These are phyloP conservation scores for Pythium biforme DNA, from an alignment of 352 stramenopile genomes.

Conservation along the genomic window DNA sequence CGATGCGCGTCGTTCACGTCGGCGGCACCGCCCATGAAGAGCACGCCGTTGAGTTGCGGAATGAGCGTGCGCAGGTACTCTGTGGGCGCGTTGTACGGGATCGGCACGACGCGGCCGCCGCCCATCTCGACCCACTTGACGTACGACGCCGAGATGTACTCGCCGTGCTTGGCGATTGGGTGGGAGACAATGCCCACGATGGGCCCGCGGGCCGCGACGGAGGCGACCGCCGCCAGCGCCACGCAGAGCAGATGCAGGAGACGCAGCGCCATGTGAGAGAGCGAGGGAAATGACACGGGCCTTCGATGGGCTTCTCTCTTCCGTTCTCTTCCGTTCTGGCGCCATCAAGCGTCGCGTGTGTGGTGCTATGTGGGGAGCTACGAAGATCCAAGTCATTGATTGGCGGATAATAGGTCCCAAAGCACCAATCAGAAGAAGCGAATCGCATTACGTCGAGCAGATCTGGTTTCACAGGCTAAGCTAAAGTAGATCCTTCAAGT, in stretches of 20 bases:
- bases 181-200: conserved; percentile 30
- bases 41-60: conserved; percentile 62
- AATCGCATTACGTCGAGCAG: neutral
- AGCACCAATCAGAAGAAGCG: neutral
- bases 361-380: neutral
- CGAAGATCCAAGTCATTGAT: neutral
- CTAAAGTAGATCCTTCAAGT: conserved; percentile 2
- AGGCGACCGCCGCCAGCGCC: neutral
- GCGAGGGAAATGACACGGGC: too few species aligned
- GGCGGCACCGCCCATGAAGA: conserved; percentile 64
- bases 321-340: neutral
- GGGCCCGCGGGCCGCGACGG: conserved; percentile 8
- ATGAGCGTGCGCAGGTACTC: conserved; percentile 56
- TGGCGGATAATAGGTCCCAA: neutral
- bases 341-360: neutral
- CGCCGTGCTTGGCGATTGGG: conserved; percentile 54
- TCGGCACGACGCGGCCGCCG: conserved; percentile 66
- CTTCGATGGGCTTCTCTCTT: neutral
- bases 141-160: conserved; percentile 79
- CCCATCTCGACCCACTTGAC: conserved; percentile 83
- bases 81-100: conserved; percentile 67
- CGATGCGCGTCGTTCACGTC: conserved; percentile 56
- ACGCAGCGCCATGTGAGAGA: neutral
- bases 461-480: neutral
- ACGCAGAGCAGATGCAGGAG: neutral